A percentile compares a stretch with the other conserved stretches of the same genome.
phyloP scores from a whole-genome alignment of 257 asterid species.

The Solanum chiquidenum region DNA sequence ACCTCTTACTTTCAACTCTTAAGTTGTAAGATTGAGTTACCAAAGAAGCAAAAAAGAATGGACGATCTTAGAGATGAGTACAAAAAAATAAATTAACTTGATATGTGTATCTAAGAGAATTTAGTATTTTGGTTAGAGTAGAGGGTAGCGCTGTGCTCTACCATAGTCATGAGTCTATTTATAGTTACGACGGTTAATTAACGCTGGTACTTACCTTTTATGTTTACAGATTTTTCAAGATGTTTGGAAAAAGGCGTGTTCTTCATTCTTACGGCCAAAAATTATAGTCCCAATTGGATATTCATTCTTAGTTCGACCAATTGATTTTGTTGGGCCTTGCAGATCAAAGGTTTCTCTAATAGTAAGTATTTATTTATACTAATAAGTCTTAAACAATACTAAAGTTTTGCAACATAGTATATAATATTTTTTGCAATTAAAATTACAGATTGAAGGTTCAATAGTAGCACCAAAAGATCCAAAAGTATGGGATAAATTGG shows the following conservation, averaged over 20 bases:
- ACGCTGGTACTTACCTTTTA: background rate
- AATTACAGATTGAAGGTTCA: constrained; percentile 52
- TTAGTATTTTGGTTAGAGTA: background rate
- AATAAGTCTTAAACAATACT: background rate
- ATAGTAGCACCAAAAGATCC: constrained; percentile 64
- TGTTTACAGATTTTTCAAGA: constrained; percentile 39
- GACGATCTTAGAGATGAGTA: too few species aligned
- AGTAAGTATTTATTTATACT: constrained; percentile 23
- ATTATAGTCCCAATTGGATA: constrained; percentile 40
- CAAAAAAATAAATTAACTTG: background rate
- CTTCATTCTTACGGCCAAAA: constrained; percentile 19
- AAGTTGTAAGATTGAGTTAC: too few species aligned
- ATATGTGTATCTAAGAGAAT: background rate
- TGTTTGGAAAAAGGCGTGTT: constrained; percentile 55
- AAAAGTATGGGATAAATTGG: constrained; percentile 43
- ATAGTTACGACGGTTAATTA: background rate
- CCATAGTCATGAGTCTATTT: background rate
- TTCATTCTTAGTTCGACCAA: constrained; percentile 34
- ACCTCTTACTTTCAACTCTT: too few species aligned
- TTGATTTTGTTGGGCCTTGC: constrained; percentile 68
- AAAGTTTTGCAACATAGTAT: background rate
- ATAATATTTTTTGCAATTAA: background rate
- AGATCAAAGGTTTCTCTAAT: constrained; percentile 41
- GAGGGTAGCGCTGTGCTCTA: rapidly evolving
- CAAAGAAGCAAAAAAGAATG: too few species aligned